Evolutionary conservation across 1,139 yeast genomes (phyloP).

Genomic region (Diutina sp.): DNA sequence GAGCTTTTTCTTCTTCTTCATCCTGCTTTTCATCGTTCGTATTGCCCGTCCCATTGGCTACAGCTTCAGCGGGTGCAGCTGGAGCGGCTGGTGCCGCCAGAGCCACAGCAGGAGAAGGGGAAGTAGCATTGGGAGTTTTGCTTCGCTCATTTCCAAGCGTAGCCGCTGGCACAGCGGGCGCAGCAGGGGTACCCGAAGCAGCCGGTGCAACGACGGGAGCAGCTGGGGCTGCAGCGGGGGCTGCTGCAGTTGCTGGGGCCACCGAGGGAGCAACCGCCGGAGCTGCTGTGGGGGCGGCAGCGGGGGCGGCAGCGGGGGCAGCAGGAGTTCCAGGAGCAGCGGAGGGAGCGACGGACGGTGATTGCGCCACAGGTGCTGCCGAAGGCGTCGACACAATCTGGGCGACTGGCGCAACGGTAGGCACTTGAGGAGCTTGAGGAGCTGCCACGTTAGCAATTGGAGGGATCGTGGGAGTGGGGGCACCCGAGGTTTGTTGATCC

Average conservation of each 20-base stretch:
- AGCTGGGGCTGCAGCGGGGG: background rate
- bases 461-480: background rate
- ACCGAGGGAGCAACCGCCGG: background rate
- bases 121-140: slow-evolving; percentile 8
- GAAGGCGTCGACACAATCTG: background rate
- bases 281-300: background rate
- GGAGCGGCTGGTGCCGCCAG: background rate
- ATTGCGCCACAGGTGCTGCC: background rate
- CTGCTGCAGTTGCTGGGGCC: background rate
- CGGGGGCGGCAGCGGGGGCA: background rate
- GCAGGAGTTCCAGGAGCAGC: background rate
- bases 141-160: background rate
- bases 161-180: slow-evolving; percentile 5
- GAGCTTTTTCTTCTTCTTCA: slow-evolving; percentile 16
- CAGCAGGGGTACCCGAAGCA: background rate
- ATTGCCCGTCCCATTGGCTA: background rate
- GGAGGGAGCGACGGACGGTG: background rate
- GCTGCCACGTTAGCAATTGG: background rate
- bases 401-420: slow-evolving; percentile 3
- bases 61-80: background rate
- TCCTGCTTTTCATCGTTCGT: slow-evolving; percentile 23
- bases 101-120: slow-evolving; percentile 15
- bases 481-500: background rate
- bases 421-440: background rate
- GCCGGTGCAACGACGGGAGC: background rate